Evolutionary conservation across 2,329 filamentous ascomycete species (phyloP).

Genomic region (Pyricularia sp.): DNA sequence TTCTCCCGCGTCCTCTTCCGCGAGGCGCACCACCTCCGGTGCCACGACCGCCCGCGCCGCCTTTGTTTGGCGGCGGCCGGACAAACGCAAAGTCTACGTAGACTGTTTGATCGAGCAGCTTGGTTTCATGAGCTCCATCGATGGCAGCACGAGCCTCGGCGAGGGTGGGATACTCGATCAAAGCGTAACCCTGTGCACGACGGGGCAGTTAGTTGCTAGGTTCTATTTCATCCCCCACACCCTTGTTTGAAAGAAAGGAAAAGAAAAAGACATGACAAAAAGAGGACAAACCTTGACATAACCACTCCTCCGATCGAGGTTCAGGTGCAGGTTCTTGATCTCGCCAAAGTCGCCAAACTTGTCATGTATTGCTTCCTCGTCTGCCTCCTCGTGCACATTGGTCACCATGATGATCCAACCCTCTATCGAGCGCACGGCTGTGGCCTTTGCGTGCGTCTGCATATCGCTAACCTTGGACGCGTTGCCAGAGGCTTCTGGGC

Average conservation of each 20-base stretch:
- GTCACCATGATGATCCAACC: constrained; percentile 82
- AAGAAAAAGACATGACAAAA: neutral
- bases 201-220: constrained; percentile 1
- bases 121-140: constrained; percentile 62
- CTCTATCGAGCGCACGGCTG: constrained; percentile 74
- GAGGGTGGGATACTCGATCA: constrained; percentile 73
- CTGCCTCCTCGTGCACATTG: constrained; percentile 78
- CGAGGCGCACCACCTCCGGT: constrained; percentile 25
- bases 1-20: constrained; percentile 25
- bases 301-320: constrained; percentile 68
- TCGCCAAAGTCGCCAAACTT: constrained; percentile 74
- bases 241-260: neutral
- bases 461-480: constrained; percentile 45
- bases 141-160: constrained; percentile 72
- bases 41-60: constrained; percentile 19
- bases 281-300: constrained; percentile 60
- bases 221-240: neutral
- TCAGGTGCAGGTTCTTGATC: constrained; percentile 77
- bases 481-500: neutral
- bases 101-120: constrained; percentile 71
- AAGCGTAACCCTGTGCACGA: constrained; percentile 55
- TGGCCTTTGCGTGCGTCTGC: constrained; percentile 60
- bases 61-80: constrained; percentile 55
- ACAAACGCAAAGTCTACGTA: constrained; percentile 79
- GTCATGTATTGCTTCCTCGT: constrained; percentile 71